A percentile compares a stretch with the other conserved stretches of the same genome.
Conservation (phyloP, 108 stramenopile species). For the Pseudonitzschia multistriata region DNA sequence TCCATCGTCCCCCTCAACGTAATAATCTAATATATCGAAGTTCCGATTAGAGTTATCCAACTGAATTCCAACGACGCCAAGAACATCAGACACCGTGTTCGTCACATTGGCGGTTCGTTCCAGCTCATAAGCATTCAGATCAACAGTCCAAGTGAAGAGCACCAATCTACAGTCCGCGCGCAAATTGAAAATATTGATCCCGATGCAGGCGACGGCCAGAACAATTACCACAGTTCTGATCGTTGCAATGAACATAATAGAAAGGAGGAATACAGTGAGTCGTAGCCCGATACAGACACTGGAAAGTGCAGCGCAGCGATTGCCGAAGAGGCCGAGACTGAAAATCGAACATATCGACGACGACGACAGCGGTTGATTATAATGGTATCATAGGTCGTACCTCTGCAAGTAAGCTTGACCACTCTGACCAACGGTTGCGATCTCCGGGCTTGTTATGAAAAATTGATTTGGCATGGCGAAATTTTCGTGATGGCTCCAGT, state of each 20-base stretch:
- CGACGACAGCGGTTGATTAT: background rate
- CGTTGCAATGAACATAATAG: background rate
- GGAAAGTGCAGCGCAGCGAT: background rate
- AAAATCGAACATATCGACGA: background rate
- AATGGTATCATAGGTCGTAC: background rate
- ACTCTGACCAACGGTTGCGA: background rate
- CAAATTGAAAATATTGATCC: background rate
- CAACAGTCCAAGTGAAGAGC: too few relatives aligned
- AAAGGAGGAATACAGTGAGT: too few relatives aligned
- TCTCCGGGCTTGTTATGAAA: background rate
- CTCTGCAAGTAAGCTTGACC: slow-evolving; percentile 1
- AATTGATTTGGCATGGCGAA: too few relatives aligned
- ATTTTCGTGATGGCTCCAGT: too few relatives aligned
- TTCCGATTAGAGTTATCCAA: background rate
- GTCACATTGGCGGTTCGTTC: background rate
- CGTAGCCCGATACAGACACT: too few relatives aligned
- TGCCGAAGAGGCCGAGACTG: background rate
- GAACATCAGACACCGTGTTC: background rate
- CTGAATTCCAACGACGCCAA: background rate
- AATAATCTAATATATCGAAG: too few relatives aligned
- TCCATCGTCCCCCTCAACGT: background rate
- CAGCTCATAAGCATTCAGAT: too few relatives aligned
- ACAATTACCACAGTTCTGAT: background rate
- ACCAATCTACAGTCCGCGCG: background rate
- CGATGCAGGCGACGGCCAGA: background rate